phyloP scores from a whole-genome alignment of 768 basidiomycete genomes.

The Gymnopilus dilepis region DNA sequence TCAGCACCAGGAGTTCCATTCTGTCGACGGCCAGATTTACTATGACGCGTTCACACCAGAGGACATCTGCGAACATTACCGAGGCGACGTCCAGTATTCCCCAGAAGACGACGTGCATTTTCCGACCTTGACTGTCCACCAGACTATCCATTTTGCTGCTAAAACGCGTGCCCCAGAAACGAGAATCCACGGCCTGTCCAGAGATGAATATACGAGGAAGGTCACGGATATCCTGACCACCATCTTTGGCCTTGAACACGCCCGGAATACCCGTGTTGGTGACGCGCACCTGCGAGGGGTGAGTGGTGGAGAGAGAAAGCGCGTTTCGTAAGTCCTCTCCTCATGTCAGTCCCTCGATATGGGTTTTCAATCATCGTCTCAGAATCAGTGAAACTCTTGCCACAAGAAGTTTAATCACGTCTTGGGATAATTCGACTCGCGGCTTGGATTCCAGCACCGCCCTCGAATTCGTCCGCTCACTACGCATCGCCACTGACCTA shows the following conservation, averaged over 20 bases:
- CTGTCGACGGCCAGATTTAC: constrained; percentile 68
- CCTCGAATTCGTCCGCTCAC: constrained; percentile 70
- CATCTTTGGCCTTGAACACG: constrained; percentile 79
- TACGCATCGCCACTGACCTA: constrained; percentile 69
- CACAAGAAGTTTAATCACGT: constrained; percentile 61
- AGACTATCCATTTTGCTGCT: constrained; percentile 75
- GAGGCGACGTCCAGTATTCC: constrained; percentile 82
- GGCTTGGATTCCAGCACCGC: constrained; percentile 75
- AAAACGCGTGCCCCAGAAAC: constrained; percentile 68
- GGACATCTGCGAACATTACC: constrained; percentile 66
- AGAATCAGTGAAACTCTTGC: constrained; percentile 62
- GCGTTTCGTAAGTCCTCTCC: constrained; percentile 58
- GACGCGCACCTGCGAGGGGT: constrained; percentile 78
- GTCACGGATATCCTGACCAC: constrained; percentile 63
- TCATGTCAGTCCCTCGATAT: background rate
- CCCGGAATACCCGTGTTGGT: constrained; percentile 75
- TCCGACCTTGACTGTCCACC: constrained; percentile 79
- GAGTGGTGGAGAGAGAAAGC: constrained; percentile 79
- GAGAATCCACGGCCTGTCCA: constrained; percentile 47
- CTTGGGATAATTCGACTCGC: constrained; percentile 81
- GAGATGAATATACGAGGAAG: constrained; percentile 47
- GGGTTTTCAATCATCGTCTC: background rate
- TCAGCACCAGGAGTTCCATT: constrained; percentile 68
- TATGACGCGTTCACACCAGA: constrained; percentile 79
- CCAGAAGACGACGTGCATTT: constrained; percentile 90